Percentiles rank a stretch among this genome's conserved stretches.
phyloP scores from a whole-genome alignment of 805 yeast genomes.

The Starmerella khaoyaiensis region DNA sequence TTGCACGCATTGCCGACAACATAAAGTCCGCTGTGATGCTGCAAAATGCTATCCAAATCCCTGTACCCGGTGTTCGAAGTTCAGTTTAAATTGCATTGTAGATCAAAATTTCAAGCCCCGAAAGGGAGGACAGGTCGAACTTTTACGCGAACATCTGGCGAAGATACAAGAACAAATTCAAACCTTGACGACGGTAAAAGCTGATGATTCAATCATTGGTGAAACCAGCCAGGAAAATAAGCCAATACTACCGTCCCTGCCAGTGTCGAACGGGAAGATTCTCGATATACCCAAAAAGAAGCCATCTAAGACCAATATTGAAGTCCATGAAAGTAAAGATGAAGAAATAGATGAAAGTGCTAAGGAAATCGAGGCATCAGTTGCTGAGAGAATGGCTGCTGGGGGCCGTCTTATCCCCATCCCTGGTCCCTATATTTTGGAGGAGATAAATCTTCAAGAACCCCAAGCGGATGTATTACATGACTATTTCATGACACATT shows the following conservation, averaged over 20 bases:
- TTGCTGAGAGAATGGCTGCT: conserved; percentile 18
- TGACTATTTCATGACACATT: conserved; percentile 48
- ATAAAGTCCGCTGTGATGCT: conserved; percentile 87
- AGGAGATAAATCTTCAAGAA: conserved; percentile 56
- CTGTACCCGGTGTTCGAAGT: conserved; percentile 69
- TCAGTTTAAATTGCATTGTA: conserved; percentile 70
- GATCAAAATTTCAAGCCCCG: conserved; percentile 87
- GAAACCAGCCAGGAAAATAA: too few relatives aligned
- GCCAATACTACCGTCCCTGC: neutral
- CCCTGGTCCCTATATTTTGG: conserved; percentile 32
- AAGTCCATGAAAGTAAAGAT: neutral
- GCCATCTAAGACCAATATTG: neutral
- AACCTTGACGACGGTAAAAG: conserved; percentile 20
- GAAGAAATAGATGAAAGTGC: conserved; percentile 7
- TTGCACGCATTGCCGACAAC: conserved; percentile 89
- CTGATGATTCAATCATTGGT: neutral
- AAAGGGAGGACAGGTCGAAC: conserved; percentile 81
- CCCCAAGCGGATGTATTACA: conserved; percentile 63
- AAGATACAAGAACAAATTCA: conserved; percentile 60
- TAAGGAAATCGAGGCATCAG: conserved; percentile 12
- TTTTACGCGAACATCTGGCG: conserved; percentile 71
- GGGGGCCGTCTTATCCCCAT: conserved; percentile 15
- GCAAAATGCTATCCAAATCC: conserved; percentile 68
- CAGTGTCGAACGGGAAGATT: neutral
- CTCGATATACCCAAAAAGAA: neutral